These are phyloP conservation scores for Coemansia sp. DNA, from an alignment of 192 early-diverging fungal genomes.

Conservation along the genomic window DNA sequence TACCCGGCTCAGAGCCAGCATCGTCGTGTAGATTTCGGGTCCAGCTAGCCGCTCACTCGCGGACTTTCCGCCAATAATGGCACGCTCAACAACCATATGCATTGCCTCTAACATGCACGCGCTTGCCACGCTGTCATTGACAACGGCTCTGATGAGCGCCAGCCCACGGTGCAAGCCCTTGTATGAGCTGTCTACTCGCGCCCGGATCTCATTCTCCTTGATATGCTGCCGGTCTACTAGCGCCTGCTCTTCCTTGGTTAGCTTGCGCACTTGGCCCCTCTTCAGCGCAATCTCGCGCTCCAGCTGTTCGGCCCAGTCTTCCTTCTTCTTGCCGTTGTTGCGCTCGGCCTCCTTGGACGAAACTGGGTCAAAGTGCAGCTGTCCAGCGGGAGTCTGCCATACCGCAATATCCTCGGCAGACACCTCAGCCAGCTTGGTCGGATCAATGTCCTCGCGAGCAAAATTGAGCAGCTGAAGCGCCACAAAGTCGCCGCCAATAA, in stretches of 20 bases:
- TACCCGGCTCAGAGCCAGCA: conserved; percentile 58
- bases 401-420: conserved; percentile 36
- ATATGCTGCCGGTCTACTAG: conserved; percentile 69
- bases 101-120: conserved; percentile 63
- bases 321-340: conserved; percentile 16
- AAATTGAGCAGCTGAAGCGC: conserved; percentile 37
- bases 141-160: conserved; percentile 65
- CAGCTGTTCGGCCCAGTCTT: conserved; percentile 51
- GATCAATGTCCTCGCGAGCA: conserved; percentile 31
- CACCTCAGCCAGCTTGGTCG: conserved; percentile 19
- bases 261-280: conserved; percentile 28
- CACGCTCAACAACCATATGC: conserved; percentile 59
- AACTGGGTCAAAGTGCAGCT: conserved; percentile 43
- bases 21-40: conserved; percentile 60
- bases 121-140: conserved; percentile 61
- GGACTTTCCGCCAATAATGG: conserved; percentile 28
- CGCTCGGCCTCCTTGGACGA: conserved; percentile 7
- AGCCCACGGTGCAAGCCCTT: conserved; percentile 64
- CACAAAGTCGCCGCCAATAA: conserved; percentile 34
- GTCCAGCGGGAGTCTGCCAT: conserved; percentile 34
- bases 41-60: conserved; percentile 56
- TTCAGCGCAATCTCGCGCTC: conserved; percentile 33
- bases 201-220: conserved; percentile 75
- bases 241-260: conserved; percentile 67
- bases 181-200: conserved; percentile 59